Conservation (phyloP, 73 alveolate species). For the Breviolum minutum region DNA sequence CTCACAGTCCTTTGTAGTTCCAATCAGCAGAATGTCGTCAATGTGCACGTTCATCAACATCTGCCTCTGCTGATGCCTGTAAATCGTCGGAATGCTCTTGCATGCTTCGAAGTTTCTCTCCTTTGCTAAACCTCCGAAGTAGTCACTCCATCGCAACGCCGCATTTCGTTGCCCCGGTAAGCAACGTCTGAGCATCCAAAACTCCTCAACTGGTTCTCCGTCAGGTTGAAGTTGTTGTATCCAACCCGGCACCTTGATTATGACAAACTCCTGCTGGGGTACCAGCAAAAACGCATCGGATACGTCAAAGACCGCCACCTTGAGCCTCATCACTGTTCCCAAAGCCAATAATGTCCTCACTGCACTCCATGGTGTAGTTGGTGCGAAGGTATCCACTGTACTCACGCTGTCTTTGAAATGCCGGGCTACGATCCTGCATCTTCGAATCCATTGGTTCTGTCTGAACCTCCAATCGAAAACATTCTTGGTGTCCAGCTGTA, state of each 20-base stretch:
- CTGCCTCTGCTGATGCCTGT: neutral
- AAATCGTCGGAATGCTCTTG: neutral
- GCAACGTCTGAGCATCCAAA: neutral
- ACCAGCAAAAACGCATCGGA: neutral
- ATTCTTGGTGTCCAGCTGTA: neutral
- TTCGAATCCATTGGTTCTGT: neutral
- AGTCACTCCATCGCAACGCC: neutral
- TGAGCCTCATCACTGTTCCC: no score
- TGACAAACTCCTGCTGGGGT: neutral
- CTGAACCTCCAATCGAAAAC: neutral
- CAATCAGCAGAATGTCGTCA: neutral
- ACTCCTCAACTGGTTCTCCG: neutral
- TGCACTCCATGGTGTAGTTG: neutral
- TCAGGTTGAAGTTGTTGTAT: neutral
- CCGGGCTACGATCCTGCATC: neutral
- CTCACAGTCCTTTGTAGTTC: neutral
- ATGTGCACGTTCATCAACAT: neutral
- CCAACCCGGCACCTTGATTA: neutral
- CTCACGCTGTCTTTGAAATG: neutral
- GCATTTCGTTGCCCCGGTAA: slow-evolving; percentile 6
- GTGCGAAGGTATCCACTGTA: neutral
- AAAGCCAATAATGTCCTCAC: neutral
- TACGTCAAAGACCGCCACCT: neutral
- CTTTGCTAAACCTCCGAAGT: neutral
- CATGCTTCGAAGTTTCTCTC: neutral